A percentile compares a stretch with the other conserved stretches of the same genome.
Conservation (phyloP, 768 basidiomycete species). For the Russula sp. region DNA sequence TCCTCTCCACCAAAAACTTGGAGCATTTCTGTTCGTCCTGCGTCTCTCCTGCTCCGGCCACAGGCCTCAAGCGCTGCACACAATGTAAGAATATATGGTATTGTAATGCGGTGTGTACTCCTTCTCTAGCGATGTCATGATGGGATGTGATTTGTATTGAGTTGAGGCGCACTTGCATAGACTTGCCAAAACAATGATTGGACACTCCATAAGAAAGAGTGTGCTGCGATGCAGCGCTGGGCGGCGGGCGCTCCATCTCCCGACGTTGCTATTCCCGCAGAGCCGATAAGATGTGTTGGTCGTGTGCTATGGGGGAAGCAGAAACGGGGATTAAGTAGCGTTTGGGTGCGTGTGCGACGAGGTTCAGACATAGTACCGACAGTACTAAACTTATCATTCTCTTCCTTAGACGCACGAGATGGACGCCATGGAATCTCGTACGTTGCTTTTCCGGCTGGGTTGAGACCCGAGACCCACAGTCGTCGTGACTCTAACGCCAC, state of each 20-base stretch:
- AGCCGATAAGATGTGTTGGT: slow-evolving; percentile 76
- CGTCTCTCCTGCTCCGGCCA: slow-evolving; percentile 40
- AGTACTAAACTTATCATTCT: no score
- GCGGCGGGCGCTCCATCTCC: slow-evolving; percentile 47
- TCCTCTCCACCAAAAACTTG: slow-evolving; percentile 62
- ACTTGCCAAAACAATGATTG: slow-evolving; percentile 73
- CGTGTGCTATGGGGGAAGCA: slow-evolving; percentile 67
- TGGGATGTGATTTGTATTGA: neutral
- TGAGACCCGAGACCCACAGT: neutral
- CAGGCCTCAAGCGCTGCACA: slow-evolving; percentile 65
- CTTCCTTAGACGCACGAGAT: slow-evolving; percentile 56
- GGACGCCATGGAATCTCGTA: slow-evolving; percentile 73
- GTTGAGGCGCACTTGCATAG: slow-evolving; percentile 40
- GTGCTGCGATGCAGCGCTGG: slow-evolving; percentile 63
- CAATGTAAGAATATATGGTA: slow-evolving; percentile 70
- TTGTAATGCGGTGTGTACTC: slow-evolving; percentile 60
- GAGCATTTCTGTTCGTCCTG: slow-evolving; percentile 70
- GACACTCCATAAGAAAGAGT: slow-evolving; percentile 75
- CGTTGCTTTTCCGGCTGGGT: slow-evolving; percentile 35
- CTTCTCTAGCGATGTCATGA: slow-evolving; percentile 1
- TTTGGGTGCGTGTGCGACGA: slow-evolving; percentile 49
- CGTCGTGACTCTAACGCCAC: slow-evolving; percentile 6
- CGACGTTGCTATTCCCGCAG: slow-evolving; percentile 57
- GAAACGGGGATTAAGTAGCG: slow-evolving; percentile 50
- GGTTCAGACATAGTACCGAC: no score